Evolutionary conservation across 1,284 basidiomycete species (phyloP), one percentile per base, ranked within the genome.

Genomic region (Kwoniella shivajii): DNA sequence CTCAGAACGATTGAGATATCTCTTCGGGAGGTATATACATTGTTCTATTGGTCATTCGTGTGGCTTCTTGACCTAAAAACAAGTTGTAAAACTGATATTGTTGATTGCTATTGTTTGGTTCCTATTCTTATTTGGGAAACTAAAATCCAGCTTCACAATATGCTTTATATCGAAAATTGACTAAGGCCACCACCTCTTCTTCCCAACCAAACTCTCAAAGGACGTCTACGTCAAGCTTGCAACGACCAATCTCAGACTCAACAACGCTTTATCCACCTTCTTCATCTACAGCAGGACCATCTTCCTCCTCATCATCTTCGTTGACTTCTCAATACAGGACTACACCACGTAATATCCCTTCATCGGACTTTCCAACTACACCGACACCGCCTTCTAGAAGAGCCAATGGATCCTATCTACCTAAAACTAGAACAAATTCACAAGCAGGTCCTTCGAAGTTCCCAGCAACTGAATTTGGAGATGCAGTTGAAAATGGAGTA

Each of bases 141-240:
- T 45, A 13, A 34, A 33, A 42, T 26, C 13, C 33, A 27, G 38
- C 50, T 10, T 55, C 34, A 58, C 89, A 88, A 74, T 92, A 92
- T 79, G 88, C 84, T 66, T 82, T 85, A 34, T 91, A 92, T 81
- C 90, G 90, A 79, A 85, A 83, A 56, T 81, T 91, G 26, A 83
- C 82, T 48, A 92, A 88, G 71, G 63, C 76, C 0, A 50, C 56
- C 14, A 18, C 56, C n/a, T 56, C 57, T 18, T 36, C 41, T 11
- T 50, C 46, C 4, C 44, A 42, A 38, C 38, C 42, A 1, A 26
- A 44, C 14, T 36, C 27, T 10, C 43, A 49, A 22, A 42, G 38
- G 14, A n/a, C 41, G 24, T 24, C 41, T 22, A 6, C 41, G 6
- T 22, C 44, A 43, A 24, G 20, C n/a, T n/a, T n/a, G 27, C 31